Evolutionary conservation across 441 rosid genomes (phyloP).

Genomic region (Mallotus repandus): DNA sequence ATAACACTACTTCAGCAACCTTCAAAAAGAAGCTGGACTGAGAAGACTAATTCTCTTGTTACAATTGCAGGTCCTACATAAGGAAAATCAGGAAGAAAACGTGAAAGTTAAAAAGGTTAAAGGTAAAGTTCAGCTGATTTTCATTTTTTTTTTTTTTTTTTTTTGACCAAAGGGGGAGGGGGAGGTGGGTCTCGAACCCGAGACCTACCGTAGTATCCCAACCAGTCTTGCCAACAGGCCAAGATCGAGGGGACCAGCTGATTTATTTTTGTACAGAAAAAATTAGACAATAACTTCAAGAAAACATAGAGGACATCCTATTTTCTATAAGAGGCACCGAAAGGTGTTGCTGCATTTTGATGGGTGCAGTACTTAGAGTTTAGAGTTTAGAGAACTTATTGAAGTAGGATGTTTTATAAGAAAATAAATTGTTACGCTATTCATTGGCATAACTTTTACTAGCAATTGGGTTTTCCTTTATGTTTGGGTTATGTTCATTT

Average conservation of each 20-base stretch:
- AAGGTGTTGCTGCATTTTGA: neutral
- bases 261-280: neutral
- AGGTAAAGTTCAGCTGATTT: constrained; percentile 37
- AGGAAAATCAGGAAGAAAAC: constrained; percentile 36
- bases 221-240: too few species aligned
- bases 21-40: neutral
- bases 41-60: constrained; percentile 18
- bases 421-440: neutral
- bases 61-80: constrained; percentile 54
- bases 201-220: too few species aligned
- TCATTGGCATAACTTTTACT: constrained; percentile 2
- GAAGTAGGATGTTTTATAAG: neutral
- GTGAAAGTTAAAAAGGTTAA: constrained; percentile 26
- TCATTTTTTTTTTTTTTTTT: too few species aligned
- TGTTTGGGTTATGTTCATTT: constrained; percentile 6
- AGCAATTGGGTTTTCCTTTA: neutral
- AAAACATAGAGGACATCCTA: neutral
- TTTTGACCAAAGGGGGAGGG: too few species aligned
- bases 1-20: constrained; percentile 3
- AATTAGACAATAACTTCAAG: neutral
- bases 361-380: too few species aligned
- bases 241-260: too few species aligned
- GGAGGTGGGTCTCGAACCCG: too few species aligned
- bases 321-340: neutral
- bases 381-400: neutral